phyloP scores from a whole-genome alignment of 768 basidiomycete species.

The Pleurotus djamor region DNA sequence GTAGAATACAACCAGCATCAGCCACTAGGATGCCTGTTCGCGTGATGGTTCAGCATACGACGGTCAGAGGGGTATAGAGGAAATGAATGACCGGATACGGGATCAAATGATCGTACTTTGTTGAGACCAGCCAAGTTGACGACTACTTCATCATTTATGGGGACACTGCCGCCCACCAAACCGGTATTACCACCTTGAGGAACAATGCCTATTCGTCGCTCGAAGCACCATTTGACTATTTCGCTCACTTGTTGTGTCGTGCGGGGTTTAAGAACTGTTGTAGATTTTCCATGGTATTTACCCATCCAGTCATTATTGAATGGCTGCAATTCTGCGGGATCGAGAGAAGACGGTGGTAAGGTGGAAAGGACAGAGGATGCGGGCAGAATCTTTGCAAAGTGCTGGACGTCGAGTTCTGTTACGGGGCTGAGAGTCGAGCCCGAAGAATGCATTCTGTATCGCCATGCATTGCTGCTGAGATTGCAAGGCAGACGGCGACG shows the following conservation, averaged over 20 bases:
- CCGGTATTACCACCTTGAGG: constrained; percentile 99
- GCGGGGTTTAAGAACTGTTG: constrained; percentile 87
- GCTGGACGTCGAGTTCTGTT: constrained; percentile 55
- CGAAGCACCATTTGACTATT: constrained; percentile 85
- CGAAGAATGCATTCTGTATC: constrained; percentile 14
- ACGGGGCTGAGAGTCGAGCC: constrained; percentile 43
- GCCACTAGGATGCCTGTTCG: constrained; percentile 79
- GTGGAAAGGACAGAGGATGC: constrained; percentile 67
- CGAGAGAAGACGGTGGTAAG: constrained; percentile 42
- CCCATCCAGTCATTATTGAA: constrained; percentile 97
- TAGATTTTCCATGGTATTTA: constrained; percentile 84
- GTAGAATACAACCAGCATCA: constrained; percentile 93
- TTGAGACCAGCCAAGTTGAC: constrained; percentile 83
- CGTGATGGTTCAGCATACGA: constrained; percentile 7
- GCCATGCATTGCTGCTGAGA: constrained; percentile 11
- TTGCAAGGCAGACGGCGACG: constrained; percentile 17
- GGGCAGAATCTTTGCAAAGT: constrained; percentile 67
- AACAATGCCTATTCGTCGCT: constrained; percentile 81
- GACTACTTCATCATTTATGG: constrained; percentile 83
- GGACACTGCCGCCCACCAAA: constrained; percentile 93
- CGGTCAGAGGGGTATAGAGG: constrained; percentile 12
- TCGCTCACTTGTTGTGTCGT: constrained; percentile 85
- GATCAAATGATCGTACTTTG: constrained; percentile 78
- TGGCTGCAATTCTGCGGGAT: constrained; percentile 64
- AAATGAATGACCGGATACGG: constrained; percentile 63